Evolutionary conservation across 1,139 yeast species (phyloP).

Genomic region (Geotrichum fermentans): DNA sequence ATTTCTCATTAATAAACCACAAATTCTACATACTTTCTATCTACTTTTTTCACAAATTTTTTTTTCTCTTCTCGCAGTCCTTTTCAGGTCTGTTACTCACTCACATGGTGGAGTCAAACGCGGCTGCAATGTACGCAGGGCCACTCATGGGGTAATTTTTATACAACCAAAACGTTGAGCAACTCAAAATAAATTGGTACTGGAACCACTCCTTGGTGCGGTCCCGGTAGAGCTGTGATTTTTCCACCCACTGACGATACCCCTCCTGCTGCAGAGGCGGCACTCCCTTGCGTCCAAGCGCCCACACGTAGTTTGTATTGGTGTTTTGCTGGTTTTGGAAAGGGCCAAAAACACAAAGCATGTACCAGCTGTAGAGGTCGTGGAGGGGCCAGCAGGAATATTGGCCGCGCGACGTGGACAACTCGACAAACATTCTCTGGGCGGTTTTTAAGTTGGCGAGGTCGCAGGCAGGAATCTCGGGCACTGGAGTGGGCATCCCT

Average conservation of each 20-base stretch:
- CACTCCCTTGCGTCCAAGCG: conserved; percentile 1
- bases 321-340: not conserved
- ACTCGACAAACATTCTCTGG: not conserved
- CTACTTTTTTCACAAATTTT: too few species aligned
- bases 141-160: not conserved
- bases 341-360: conserved; percentile 4
- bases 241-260: not conserved
- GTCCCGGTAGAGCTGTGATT: not conserved
- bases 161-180: not conserved
- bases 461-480: not conserved
- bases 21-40: too few species aligned
- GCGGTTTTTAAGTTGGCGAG: not conserved
- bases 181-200: not conserved
- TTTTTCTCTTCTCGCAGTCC: too few species aligned
- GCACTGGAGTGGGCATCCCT: not conserved
- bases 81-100: too few species aligned
- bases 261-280: conserved; percentile 5
- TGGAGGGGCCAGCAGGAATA: conserved; percentile 8
- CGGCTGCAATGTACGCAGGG: not conserved
- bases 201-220: not conserved
- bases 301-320: not conserved
- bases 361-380: conserved; percentile 8
- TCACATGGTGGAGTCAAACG: not conserved
- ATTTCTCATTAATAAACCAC: too few species aligned
- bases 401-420: not conserved